A percentile compares a stretch with the other conserved stretches of the same genome.
Evolutionary conservation across 306 rosid genomes (phyloP).

Genomic region (Cyclanthera cordifolia): DNA sequence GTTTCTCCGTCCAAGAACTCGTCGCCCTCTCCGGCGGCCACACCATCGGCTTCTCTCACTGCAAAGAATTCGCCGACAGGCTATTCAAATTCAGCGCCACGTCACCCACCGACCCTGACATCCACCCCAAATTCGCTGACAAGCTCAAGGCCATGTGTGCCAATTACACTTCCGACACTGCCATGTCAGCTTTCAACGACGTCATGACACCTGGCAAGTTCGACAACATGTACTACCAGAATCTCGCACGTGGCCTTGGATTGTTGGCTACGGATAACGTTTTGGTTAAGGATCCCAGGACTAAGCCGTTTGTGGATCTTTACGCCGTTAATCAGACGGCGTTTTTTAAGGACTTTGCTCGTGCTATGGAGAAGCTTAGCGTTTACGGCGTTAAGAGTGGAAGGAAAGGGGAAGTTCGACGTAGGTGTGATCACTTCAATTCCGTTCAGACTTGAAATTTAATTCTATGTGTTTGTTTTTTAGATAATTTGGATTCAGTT

Average conservation of each 20-base stretch:
- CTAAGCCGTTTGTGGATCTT: not conserved
- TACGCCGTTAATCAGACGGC: constrained; percentile 13
- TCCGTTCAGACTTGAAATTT: not conserved
- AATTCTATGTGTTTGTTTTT: not conserved
- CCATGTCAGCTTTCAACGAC: constrained; percentile 11
- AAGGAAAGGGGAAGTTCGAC: constrained; percentile 8
- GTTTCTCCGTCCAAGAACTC: not conserved
- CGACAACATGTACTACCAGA: constrained; percentile 7
- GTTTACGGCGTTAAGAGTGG: not conserved
- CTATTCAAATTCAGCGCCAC: not conserved
- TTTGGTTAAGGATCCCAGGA: not conserved
- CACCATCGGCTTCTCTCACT: constrained; percentile 13
- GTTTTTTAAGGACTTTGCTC: constrained; percentile 7
- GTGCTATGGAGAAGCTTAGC: constrained; percentile 11
- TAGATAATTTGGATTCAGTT: too few species aligned
- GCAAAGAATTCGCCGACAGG: constrained; percentile 5
- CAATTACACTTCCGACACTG: not conserved
- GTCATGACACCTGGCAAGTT: constrained; percentile 13
- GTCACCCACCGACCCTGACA: not conserved
- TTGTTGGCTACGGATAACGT: not conserved
- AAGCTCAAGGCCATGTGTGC: constrained; percentile 9
- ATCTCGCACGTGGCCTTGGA: not conserved
- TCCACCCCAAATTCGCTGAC: not conserved
- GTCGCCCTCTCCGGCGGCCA: constrained; percentile 9
- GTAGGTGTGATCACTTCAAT: constrained; percentile 10